Percentiles rank a stretch among this genome's conserved stretches.
Conservation (phyloP, 2,329 filamentous ascomycete genomes). For the Talaromyces islandicus region DNA sequence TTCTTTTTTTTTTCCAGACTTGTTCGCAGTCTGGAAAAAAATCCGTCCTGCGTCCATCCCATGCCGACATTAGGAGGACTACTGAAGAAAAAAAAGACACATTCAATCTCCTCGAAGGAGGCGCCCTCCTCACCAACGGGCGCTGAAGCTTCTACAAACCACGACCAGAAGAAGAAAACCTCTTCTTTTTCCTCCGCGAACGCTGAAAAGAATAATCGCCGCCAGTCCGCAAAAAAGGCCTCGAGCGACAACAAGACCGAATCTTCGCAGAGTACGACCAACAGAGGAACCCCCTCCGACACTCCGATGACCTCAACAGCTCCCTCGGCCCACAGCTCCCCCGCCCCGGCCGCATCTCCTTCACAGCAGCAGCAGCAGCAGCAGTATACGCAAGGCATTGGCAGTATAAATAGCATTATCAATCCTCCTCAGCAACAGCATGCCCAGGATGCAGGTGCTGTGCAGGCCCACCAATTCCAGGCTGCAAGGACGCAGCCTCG, state of each 20-base stretch:
- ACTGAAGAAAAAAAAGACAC: slow-evolving; percentile 98
- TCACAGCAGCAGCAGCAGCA: slow-evolving; percentile 30
- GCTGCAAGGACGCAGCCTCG: slow-evolving; percentile 13
- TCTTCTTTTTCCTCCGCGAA: not conserved
- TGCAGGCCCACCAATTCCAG: slow-evolving; percentile 9
- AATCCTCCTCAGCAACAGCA: slow-evolving; percentile 44
- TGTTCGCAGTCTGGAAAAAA: slow-evolving; percentile 16
- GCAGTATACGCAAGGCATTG: slow-evolving; percentile 54
- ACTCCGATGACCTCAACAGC: slow-evolving; percentile 24
- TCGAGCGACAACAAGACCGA: slow-evolving; percentile 16
- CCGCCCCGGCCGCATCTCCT: slow-evolving; percentile 21
- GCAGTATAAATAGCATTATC: slow-evolving; percentile 79
- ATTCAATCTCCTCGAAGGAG: slow-evolving; percentile 58
- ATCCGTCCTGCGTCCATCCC: slow-evolving; percentile 15
- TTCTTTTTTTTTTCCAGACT: slow-evolving; percentile 12
- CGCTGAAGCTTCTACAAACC: slow-evolving; percentile 49
- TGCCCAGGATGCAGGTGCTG: slow-evolving; percentile 19
- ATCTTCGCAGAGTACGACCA: slow-evolving; percentile 9
- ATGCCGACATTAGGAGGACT: slow-evolving; percentile 91
- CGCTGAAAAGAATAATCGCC: slow-evolving; percentile 9
- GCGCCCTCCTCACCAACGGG: slow-evolving; percentile 58
- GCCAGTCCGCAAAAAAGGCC: slow-evolving; percentile 7
- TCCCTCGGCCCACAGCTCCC: slow-evolving; percentile 27
- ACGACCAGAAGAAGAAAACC: slow-evolving; percentile 12
- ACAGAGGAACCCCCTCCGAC: not conserved